phyloP scores from a whole-genome alignment of 495 filamentous ascomycete species.

The Aspergillus heteromorphus region DNA sequence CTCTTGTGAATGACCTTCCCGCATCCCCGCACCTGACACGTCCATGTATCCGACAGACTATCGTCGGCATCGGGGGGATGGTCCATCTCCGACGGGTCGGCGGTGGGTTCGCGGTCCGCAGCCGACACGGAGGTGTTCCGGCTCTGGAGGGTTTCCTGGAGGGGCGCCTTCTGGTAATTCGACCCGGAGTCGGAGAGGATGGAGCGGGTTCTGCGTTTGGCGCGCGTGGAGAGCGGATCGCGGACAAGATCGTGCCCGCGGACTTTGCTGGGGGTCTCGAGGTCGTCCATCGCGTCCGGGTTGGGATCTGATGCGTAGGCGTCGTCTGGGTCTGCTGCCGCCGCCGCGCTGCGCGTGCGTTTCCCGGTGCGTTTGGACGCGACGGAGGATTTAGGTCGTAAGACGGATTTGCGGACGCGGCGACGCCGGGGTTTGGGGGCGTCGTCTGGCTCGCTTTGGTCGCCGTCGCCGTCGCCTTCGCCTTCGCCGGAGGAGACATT shows the following conservation, averaged over 20 bases:
- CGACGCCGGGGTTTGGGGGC: constrained; percentile 19
- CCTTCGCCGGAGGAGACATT: constrained; percentile 38
- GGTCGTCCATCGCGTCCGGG: constrained; percentile 35
- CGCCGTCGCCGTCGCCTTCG: no score
- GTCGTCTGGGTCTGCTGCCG: constrained; percentile 26
- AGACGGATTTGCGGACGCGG: constrained; percentile 44
- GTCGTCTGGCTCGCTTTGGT: constrained; percentile 25
- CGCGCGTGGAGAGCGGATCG: constrained; percentile 35
- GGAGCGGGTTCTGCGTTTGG: constrained; percentile 29
- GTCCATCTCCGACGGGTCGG: constrained; percentile 34
- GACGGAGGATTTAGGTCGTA: constrained; percentile 44
- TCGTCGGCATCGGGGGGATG: constrained; percentile 26
- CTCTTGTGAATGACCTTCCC: constrained; percentile 55
- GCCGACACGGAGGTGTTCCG: constrained; percentile 20
- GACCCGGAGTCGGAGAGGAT: constrained; percentile 28
- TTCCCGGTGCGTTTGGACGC: constrained; percentile 41
- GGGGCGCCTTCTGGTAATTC: constrained; percentile 30
- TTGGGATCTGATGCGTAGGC: constrained; percentile 34
- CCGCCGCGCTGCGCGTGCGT: constrained; percentile 39
- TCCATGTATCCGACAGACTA: constrained; percentile 61
- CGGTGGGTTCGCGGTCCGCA: constrained; percentile 18
- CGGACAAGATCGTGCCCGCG: constrained; percentile 37
- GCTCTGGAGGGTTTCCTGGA: constrained; percentile 30
- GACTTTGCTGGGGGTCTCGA: constrained; percentile 44
- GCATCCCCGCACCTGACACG: constrained; percentile 65